Conservation (phyloP, 2,329 filamentous ascomycete genomes). For the Elsinoe batatas region DNA sequence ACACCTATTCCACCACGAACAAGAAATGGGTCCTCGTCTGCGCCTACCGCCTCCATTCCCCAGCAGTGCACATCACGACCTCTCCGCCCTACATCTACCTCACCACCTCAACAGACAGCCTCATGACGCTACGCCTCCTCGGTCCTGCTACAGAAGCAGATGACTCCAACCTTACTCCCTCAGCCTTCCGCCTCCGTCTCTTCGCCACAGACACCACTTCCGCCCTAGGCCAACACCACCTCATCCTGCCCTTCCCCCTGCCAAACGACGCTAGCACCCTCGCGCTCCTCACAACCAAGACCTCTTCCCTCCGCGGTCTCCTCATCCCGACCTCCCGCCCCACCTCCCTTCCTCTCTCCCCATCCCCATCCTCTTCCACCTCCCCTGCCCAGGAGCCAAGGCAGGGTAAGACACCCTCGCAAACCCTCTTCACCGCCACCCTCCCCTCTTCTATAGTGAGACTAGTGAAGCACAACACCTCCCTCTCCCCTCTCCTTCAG, state of each 20-base stretch:
- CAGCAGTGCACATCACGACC: constrained; percentile 42
- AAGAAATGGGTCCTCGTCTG: constrained; percentile 23
- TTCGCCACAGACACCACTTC: background rate
- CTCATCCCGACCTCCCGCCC: background rate
- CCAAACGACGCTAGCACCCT: background rate
- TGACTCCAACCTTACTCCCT: background rate
- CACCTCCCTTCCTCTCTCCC: constrained; percentile 17
- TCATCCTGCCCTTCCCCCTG: constrained; percentile 21
- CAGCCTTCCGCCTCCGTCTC: constrained; percentile 6
- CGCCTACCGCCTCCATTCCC: constrained; percentile 23
- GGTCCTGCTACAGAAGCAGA: background rate
- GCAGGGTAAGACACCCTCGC: constrained; percentile 15
- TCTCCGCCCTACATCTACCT: constrained; percentile 41
- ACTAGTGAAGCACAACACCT: constrained; percentile 41
- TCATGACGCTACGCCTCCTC: constrained; percentile 37
- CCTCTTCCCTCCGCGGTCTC: constrained; percentile 23
- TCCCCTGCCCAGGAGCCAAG: background rate
- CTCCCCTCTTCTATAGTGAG: constrained; percentile 34
- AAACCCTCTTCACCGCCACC: constrained; percentile 33
- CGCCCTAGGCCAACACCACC: background rate
- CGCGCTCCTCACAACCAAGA: constrained; percentile 20
- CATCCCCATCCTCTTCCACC: constrained; percentile 18
- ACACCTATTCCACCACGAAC: constrained; percentile 26
- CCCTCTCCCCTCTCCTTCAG: constrained; percentile 26
- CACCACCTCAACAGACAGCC: constrained; percentile 45